These are phyloP conservation scores for Calonectria ilicicola DNA, from an alignment of 2,329 filamentous ascomycete genomes.

Conservation along the genomic window DNA sequence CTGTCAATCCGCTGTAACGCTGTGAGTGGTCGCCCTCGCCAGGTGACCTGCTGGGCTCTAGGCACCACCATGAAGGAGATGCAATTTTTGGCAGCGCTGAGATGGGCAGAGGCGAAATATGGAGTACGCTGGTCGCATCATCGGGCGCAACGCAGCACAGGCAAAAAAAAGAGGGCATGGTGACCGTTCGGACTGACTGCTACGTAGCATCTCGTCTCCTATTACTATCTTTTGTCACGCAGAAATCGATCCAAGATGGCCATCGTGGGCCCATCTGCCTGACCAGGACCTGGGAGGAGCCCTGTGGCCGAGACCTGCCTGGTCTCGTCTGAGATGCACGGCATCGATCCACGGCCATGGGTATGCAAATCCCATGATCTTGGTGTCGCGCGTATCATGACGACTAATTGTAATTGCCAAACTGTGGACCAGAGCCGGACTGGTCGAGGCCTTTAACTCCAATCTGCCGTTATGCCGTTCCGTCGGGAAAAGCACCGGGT, in stretches of 20 bases:
- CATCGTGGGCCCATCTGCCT: conserved; percentile 37
- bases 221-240: conserved; percentile 17
- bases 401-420: conserved; percentile 23
- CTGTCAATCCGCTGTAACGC: conserved; percentile 27
- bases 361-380: conserved; percentile 35
- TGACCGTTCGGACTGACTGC: conserved; percentile 23
- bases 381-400: conserved; percentile 29
- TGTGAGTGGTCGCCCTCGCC: conserved; percentile 22
- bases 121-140: conserved; percentile 14
- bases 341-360: conserved; percentile 40
- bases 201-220: conserved; percentile 23
- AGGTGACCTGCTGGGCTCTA: conserved; percentile 23
- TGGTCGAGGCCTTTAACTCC: conserved; percentile 10
- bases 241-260: conserved; percentile 14
- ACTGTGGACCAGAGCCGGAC: conserved; percentile 23
- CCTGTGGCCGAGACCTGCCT: conserved; percentile 16
- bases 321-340: conserved; percentile 40
- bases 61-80: conserved; percentile 19
- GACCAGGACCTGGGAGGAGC: conserved; percentile 10
- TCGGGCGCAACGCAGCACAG: conserved; percentile 15
- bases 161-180: conserved; percentile 22
- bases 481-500: conserved; percentile 32
- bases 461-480: conserved; percentile 28
- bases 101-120: conserved; percentile 12
- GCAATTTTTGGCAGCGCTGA: conserved; percentile 5